Percentiles rank a stretch among this genome's conserved stretches.
Evolutionary conservation across 1,284 basidiomycete species (phyloP).

Genomic region (Sporisorium reilianum): DNA sequence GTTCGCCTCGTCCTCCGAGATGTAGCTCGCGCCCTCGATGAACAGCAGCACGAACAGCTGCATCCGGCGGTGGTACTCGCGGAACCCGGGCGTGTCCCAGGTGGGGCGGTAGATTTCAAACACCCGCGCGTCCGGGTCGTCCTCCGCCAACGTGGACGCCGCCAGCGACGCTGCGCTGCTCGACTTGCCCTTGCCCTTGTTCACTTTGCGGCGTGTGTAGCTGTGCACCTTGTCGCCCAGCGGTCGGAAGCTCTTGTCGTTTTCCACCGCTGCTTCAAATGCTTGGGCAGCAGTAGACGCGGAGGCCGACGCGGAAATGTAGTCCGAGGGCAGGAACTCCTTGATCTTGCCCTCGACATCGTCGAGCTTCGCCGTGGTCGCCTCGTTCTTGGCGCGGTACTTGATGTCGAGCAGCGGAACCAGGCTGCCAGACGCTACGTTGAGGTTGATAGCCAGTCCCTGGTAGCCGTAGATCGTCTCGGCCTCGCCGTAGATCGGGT

Average conservation of each 20-base stretch:
- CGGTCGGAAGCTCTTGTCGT: slow-evolving; percentile 79
- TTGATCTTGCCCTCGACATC: slow-evolving; percentile 84
- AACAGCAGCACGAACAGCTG: slow-evolving; percentile 93
- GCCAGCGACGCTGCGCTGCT: slow-evolving; percentile 69
- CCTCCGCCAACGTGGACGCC: slow-evolving; percentile 60
- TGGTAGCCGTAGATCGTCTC: slow-evolving; percentile 95
- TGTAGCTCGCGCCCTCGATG: slow-evolving; percentile 86
- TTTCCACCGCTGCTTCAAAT: slow-evolving; percentile 74
- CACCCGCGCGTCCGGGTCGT: slow-evolving; percentile 47
- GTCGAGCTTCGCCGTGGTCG: slow-evolving; percentile 78
- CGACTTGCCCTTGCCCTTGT: slow-evolving; percentile 71
- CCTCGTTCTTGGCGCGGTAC: slow-evolving; percentile 62
- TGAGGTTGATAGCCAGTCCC: slow-evolving; percentile 76
- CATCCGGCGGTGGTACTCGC: slow-evolving; percentile 91
- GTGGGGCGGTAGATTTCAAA: slow-evolving; percentile 72
- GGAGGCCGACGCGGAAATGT: slow-evolving; percentile 37
- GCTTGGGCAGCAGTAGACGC: slow-evolving; percentile 70
- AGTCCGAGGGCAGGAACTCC: slow-evolving; percentile 81
- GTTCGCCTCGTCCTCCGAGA: slow-evolving; percentile 74
- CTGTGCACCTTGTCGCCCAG: slow-evolving; percentile 80
- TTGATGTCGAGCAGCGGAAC: slow-evolving; percentile 69
- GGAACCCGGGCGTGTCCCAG: slow-evolving; percentile 89
- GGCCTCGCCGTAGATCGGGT: slow-evolving; percentile 82
- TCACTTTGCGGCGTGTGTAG: slow-evolving; percentile 74
- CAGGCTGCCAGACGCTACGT: slow-evolving; percentile 88